These are phyloP conservation scores for Baudoinia panamericana DNA, from an alignment of 495 filamentous ascomycete species.

Conservation along the genomic window DNA sequence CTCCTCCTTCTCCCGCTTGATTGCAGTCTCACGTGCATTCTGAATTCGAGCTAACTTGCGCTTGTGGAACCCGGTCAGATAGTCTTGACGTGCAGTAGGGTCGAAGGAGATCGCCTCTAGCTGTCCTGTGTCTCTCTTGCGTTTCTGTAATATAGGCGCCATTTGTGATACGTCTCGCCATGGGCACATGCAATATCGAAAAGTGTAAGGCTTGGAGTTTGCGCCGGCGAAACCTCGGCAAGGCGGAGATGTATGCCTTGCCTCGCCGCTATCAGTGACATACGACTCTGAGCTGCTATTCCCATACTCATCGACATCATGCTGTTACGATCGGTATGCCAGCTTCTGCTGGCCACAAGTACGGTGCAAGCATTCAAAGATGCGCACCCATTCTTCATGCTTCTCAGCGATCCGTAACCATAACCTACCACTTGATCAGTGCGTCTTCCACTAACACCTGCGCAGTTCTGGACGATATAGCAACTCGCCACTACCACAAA, in stretches of 20 bases:
- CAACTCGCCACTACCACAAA: too few species aligned
- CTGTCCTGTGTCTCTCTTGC: neutral
- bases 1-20: constrained; percentile 58
- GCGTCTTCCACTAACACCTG: too few species aligned
- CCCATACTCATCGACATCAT: constrained; percentile 5
- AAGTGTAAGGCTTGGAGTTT: neutral
- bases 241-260: too few species aligned
- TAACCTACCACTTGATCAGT: too few species aligned
- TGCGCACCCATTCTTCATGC: constrained; percentile 74
- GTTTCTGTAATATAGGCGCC: constrained; percentile 2
- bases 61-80: constrained; percentile 91
- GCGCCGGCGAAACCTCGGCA: constrained; percentile 2
- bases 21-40: constrained; percentile 65
- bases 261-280: too few species aligned
- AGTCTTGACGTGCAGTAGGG: constrained; percentile 59
- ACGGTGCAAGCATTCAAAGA: constrained; percentile 61
- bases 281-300: too few species aligned
- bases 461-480: too few species aligned
- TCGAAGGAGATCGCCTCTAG: constrained; percentile 81
- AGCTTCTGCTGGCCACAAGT: constrained; percentile 48
- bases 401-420: constrained; percentile 69
- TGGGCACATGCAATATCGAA: neutral
- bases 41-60: constrained; percentile 74
- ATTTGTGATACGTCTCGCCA: too few species aligned
- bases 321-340: constrained; percentile 22